Evolutionary conservation across 139 green algal species (phyloP).

Genomic region (Zygnema cylindricum): DNA sequence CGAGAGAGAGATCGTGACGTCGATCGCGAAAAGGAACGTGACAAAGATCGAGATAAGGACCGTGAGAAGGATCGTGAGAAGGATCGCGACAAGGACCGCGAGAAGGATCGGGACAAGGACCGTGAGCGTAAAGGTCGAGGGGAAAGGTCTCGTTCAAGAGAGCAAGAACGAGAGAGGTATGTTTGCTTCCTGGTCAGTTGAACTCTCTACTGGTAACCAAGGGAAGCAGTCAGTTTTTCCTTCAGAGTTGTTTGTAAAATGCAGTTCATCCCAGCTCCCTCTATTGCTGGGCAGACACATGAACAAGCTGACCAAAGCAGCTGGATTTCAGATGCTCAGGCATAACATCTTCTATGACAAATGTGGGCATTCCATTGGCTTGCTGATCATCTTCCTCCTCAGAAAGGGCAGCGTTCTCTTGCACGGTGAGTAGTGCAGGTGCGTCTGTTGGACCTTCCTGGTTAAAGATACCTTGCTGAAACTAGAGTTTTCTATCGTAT

Average conservation of each 20-base stretch:
- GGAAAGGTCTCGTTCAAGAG: conserved; percentile 21
- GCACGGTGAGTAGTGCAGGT: neutral
- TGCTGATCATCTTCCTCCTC: neutral
- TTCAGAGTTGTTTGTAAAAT: conserved; percentile 1
- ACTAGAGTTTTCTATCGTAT: too few relatives aligned
- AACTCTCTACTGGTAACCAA: neutral
- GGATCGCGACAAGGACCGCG: conserved; percentile 28
- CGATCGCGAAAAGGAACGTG: conserved; percentile 21
- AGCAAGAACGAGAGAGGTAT: conserved; percentile 21
- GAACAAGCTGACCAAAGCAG: neutral
- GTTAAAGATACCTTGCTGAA: neutral
- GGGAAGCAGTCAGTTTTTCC: neutral
- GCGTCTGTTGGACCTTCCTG: neutral
- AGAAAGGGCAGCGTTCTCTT: neutral
- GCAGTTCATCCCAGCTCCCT: neutral
- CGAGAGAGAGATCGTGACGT: neutral
- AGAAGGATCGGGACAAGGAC: conserved; percentile 52
- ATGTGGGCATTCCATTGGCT: neutral
- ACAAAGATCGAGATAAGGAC: conserved; percentile 36
- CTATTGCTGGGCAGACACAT: neutral
- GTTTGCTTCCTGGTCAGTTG: neutral
- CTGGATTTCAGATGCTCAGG: neutral
- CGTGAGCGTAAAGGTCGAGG: conserved; percentile 21
- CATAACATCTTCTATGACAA: neutral
- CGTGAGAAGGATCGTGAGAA: conserved; percentile 39